Base-by-base conservation (phyloP, 1,139 yeast species). In the Candida tetrigidarum region DNA sequence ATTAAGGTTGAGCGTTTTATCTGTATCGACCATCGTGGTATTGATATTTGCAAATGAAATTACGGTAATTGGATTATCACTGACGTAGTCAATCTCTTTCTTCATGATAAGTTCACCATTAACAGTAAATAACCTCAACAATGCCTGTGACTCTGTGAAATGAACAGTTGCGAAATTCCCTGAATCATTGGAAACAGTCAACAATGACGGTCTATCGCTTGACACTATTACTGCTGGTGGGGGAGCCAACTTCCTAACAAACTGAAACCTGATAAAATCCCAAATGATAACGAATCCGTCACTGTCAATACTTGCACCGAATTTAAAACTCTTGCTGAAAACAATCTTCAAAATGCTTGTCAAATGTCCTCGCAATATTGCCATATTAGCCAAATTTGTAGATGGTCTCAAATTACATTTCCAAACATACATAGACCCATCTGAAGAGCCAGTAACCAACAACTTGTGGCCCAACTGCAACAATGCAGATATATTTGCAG, bases 341-440 rank as follows among this genome's bases (percentile, higher is more conserved):
- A 66, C 64, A 29, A 86, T 57, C 14, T 68, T 69, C 11, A 57
- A 60, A 5, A 86, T 66, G 0, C 66, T 57, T 3, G 66, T 48
- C 2, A 71, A 55, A 59, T 85, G 91, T 0, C 88, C 87, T 43
- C 85, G 64, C 22, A 86, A 59, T 18, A 74, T 65, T 5, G 74
- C 67, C 43, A 69, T 71, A 47, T 70, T 74, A 37, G 78, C 78
- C 26, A 83, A 57, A 2, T 57, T 64, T 5, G 57, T 41, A 1
- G 43, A 39, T 2, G 70, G 66, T 36, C 59, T 58, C n/a, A 53
- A 37, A 23, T 51, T 50, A 46, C 69, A 73, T 50, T 68, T 69
- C 89, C 89, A 83, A 5, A 77, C 69, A 53, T 79, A 77, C 10
- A 82, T 71, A 1, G 79, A 61, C 0, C 88, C 89, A 53, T 71